A percentile compares a stretch with the other conserved stretches of the same genome.
These are phyloP conservation scores for Neonectria sp. DNA, from an alignment of 2,329 filamentous ascomycete genomes.

Conservation along the genomic window DNA sequence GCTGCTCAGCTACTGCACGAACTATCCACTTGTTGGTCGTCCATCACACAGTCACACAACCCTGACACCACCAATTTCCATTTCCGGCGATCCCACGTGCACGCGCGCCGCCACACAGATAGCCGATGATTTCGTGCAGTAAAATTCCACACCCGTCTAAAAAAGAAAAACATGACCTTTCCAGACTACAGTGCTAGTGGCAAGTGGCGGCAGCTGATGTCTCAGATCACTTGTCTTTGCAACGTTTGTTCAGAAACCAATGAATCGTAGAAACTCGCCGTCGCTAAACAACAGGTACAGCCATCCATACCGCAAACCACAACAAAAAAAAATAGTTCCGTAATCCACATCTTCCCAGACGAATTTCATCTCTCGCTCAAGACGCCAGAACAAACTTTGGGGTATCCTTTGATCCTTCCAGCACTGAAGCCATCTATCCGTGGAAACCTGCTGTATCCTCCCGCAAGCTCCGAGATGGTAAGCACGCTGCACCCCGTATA, in stretches of 20 bases:
- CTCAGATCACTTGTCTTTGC: background rate
- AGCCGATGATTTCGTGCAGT: no score
- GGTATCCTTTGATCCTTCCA: background rate
- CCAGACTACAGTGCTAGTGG: background rate
- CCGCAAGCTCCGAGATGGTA: background rate
- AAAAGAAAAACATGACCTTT: background rate
- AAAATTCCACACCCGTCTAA: no score
- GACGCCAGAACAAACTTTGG: slow-evolving; percentile 1
- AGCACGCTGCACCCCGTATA: background rate
- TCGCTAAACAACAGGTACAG: background rate
- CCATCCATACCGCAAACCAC: background rate
- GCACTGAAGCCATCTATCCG: background rate
- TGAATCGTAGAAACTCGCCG: background rate
- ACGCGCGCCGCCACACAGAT: background rate
- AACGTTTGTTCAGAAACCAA: background rate
- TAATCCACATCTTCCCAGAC: background rate
- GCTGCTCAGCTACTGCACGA: background rate
- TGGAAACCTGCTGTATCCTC: background rate
- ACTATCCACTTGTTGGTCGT: background rate
- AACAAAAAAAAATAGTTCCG: background rate
- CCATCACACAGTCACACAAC: background rate
- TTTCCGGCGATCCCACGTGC: background rate
- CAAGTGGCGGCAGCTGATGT: background rate
- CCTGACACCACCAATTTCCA: background rate
- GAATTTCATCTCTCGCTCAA: background rate